phyloP scores from a whole-genome alignment of 2,329 filamentous ascomycete genomes.

The Botryotinia globosa region DNA sequence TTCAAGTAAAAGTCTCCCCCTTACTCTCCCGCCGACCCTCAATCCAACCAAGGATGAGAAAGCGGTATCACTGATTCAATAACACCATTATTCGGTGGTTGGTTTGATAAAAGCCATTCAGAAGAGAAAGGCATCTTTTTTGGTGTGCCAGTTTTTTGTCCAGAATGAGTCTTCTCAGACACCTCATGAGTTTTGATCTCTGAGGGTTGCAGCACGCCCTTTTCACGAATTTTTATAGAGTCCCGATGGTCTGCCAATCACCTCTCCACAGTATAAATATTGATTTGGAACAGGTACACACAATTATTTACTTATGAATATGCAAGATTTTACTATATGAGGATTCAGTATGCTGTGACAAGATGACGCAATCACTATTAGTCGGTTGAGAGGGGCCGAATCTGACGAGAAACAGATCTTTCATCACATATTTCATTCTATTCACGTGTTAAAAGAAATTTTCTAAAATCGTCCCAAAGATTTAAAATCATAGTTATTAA shows the following conservation, averaged over 20 bases:
- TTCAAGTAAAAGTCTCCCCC: not conserved
- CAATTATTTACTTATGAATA: not conserved
- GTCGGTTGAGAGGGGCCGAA: not conserved
- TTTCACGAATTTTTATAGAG: not conserved
- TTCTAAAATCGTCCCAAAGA: not conserved
- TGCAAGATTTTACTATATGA: fast-evolving
- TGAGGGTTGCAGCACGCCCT: too few relatives aligned
- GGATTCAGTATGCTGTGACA: not conserved
- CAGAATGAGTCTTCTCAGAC: not conserved
- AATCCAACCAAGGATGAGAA: not conserved
- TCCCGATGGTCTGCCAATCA: too few relatives aligned
- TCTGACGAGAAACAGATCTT: not conserved
- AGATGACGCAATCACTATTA: not conserved
- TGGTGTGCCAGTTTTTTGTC: not conserved
- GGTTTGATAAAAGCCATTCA: too few relatives aligned
- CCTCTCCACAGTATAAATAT: too few relatives aligned
- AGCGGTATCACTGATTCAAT: too few relatives aligned
- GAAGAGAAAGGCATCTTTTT: too few relatives aligned
- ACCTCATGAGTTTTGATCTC: not conserved
- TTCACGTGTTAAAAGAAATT: not conserved
- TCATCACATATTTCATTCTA: not conserved
- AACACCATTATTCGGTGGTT: too few relatives aligned
- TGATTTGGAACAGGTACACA: not conserved
- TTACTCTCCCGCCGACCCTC: too few relatives aligned
- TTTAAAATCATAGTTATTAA: not conserved